phyloP scores from a whole-genome alignment of 805 yeast species.

The Candida insectorum region DNA sequence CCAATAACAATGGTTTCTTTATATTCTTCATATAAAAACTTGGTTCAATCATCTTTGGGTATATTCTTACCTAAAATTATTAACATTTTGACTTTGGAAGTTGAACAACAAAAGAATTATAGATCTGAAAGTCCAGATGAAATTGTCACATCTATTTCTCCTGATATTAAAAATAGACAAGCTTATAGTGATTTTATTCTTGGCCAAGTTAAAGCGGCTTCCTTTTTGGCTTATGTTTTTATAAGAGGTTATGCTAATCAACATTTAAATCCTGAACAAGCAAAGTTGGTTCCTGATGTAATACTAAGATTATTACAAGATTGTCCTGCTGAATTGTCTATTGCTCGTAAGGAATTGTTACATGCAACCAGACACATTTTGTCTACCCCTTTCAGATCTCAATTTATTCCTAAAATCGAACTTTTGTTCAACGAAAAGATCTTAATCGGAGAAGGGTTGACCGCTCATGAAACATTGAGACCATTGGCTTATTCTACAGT shows the following conservation, averaged over 20 bases:
- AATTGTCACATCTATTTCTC: slow-evolving; percentile 67
- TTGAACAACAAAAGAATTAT: slow-evolving; percentile 60
- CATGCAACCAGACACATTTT: slow-evolving; percentile 95
- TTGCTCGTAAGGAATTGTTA: slow-evolving; percentile 86
- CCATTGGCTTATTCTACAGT: slow-evolving; percentile 94
- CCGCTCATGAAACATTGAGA: slow-evolving; percentile 83
- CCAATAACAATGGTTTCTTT: slow-evolving; percentile 95
- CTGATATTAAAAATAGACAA: slow-evolving; percentile 68
- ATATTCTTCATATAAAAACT: slow-evolving; percentile 78
- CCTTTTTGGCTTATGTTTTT: slow-evolving; percentile 88
- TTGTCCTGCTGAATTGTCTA: slow-evolving; percentile 89
- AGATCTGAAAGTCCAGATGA: slow-evolving; percentile 50
- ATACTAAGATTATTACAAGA: slow-evolving; percentile 85
- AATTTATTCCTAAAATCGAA: slow-evolving; percentile 84
- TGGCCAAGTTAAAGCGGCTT: slow-evolving; percentile 95
- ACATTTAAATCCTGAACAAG: slow-evolving; percentile 40
- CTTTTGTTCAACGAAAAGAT: slow-evolving; percentile 82
- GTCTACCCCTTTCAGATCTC: slow-evolving; percentile 78
- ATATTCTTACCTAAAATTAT: slow-evolving; percentile 79
- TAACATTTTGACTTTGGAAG: slow-evolving; percentile 70
- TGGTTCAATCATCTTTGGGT: slow-evolving; percentile 69
- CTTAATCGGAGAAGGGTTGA: slow-evolving; percentile 87
- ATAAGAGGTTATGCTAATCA: slow-evolving; percentile 78
- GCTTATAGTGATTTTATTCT: slow-evolving; percentile 85
- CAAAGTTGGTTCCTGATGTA: slow-evolving; percentile 75